A percentile compares a stretch with the other conserved stretches of the same genome.
Conservation (phyloP, 2,329 filamentous ascomycete species). For the Colletotrichum camelliae region DNA sequence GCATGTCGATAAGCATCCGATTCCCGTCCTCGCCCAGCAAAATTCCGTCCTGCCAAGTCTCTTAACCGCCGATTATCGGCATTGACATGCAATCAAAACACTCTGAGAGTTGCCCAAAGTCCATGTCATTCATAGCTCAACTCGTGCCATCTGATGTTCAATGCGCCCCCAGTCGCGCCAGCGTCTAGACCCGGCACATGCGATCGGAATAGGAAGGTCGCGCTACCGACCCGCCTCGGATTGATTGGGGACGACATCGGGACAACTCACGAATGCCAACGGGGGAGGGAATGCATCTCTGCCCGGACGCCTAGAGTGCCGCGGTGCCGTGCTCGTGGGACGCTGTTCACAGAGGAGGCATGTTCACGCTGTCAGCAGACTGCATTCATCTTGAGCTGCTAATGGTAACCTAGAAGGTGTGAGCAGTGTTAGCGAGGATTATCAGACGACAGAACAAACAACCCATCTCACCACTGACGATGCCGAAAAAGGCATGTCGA, state of each 20-base stretch:
- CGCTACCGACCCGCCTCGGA: neutral
- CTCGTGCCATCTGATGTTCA: neutral
- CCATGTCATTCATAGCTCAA: neutral
- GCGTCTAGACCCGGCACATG: slow-evolving; percentile 1
- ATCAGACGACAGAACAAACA: neutral
- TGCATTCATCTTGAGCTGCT: neutral
- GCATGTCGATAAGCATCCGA: neutral
- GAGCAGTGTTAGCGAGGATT: neutral
- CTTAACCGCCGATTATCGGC: neutral
- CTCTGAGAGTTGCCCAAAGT: neutral
- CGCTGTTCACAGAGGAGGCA: neutral
- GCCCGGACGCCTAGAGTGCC: slow-evolving; percentile 7
- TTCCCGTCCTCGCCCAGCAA: neutral
- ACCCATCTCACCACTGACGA: neutral
- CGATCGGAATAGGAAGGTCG: slow-evolving; percentile 15
- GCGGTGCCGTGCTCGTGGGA: neutral
- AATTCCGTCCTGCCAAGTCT: neutral
- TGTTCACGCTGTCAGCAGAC: too few relatives aligned
- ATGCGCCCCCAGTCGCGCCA: neutral
- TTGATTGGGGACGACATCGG: neutral
- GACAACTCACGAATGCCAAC: neutral
- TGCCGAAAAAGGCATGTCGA: neutral
- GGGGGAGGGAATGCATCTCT: neutral
- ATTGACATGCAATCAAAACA: neutral
- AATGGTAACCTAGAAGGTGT: neutral